Percentiles rank a stretch among this genome's conserved stretches.
These are phyloP conservation scores for Candida sp. DNA, from an alignment of 1,139 yeast genomes.

Conservation along the genomic window DNA sequence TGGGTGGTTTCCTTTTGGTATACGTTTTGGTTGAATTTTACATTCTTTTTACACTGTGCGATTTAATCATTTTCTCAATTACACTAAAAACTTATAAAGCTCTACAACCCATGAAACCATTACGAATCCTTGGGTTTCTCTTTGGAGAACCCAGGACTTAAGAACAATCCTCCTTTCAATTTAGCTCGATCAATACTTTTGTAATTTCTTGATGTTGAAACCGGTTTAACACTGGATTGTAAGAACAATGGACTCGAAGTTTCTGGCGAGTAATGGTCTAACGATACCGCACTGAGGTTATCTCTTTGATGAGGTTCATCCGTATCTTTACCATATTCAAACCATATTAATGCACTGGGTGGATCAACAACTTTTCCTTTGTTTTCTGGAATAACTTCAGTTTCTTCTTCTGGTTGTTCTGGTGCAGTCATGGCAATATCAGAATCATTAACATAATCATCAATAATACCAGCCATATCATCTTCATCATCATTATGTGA, in stretches of 20 bases:
- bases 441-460: not conserved
- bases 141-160: not conserved
- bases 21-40: too few species aligned
- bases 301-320: not conserved
- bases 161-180: slow-evolving; percentile 2
- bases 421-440: not conserved
- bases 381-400: not conserved
- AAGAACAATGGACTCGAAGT: not conserved
- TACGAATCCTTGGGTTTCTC: not conserved
- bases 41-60: too few species aligned
- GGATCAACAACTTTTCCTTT: not conserved
- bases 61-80: too few species aligned
- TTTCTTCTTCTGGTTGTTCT: not conserved
- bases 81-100: too few species aligned
- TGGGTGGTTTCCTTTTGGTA: too few species aligned
- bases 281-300: not conserved
- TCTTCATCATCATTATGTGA: not conserved
- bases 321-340: not conserved
- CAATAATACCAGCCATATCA: not conserved
- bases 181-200: not conserved
- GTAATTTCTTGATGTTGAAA: not conserved
- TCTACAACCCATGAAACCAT: not conserved
- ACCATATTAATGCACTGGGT: not conserved
- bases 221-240: not conserved
- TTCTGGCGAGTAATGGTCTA: not conserved